Conservation (phyloP, 352 stramenopile genomes). For the Globisporangium cystogenes region DNA sequence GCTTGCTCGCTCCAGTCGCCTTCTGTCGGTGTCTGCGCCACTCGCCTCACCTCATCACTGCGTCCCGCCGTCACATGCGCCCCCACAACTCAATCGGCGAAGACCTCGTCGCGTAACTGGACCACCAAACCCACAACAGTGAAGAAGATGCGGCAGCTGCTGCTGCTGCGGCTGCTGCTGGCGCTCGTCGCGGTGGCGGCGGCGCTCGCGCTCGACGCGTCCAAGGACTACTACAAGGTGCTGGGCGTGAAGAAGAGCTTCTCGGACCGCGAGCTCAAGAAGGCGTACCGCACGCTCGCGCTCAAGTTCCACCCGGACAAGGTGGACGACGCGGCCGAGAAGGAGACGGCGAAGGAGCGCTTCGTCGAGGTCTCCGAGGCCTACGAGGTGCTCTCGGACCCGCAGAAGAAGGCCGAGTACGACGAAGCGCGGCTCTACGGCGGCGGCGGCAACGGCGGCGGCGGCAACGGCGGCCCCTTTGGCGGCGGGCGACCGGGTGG, state of each 20-base stretch:
- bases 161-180: conserved; percentile 21
- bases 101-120: no score
- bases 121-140: no score
- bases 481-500: conserved; percentile 16
- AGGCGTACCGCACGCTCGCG: conserved; percentile 87
- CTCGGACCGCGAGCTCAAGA: conserved; percentile 77
- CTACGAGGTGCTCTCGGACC: conserved; percentile 92
- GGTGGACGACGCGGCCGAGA: conserved; percentile 70
- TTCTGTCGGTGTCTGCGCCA: no score
- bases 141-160: no score
- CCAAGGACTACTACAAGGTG: conserved; percentile 83
- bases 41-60: no score
- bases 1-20: no score
- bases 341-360: conserved; percentile 84
- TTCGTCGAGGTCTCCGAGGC: conserved; percentile 92
- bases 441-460: conserved; percentile 11
- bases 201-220: conserved; percentile 41
- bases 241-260: conserved; percentile 67
- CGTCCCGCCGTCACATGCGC: no score
- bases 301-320: conserved; percentile 93
- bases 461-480: conserved; percentile 13
- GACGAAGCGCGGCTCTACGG: conserved; percentile 67
- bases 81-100: no score
- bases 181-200: conserved; percentile 12
- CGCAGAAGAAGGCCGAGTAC: conserved; percentile 86